Percentiles rank a stretch among this genome's conserved stretches.
These are phyloP conservation scores for Epichloe gansuensis DNA, from an alignment of 2,329 filamentous ascomycete species.

Conservation along the genomic window DNA sequence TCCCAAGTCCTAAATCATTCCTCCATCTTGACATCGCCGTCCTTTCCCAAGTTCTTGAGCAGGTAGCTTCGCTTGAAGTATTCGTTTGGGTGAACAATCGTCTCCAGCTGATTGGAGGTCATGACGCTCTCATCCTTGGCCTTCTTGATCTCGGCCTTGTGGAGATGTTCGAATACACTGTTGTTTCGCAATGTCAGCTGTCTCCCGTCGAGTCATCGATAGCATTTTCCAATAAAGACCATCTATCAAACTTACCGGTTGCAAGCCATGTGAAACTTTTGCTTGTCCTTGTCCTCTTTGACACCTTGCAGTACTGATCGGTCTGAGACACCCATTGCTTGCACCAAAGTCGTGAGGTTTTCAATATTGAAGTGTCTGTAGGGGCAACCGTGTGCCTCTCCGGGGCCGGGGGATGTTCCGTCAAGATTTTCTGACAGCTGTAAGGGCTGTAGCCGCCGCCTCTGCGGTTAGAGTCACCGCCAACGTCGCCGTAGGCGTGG, in stretches of 20 bases:
- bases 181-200: neutral
- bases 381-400: constrained; percentile 90
- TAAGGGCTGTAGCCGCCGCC: constrained; percentile 82
- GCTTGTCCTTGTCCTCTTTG: constrained; percentile 77
- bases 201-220: too few species aligned
- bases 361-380: constrained; percentile 87
- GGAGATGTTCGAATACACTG: constrained; percentile 77
- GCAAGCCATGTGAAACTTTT: constrained; percentile 88
- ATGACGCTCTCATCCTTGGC: constrained; percentile 64
- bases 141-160: constrained; percentile 66
- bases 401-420: constrained; percentile 77
- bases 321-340: constrained; percentile 69
- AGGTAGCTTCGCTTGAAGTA: constrained; percentile 94
- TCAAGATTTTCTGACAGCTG: constrained; percentile 90
- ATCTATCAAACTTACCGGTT: constrained; percentile 49
- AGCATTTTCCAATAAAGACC: too few species aligned
- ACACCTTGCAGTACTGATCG: constrained; percentile 67
- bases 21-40: constrained; percentile 46
- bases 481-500: constrained; percentile 91
- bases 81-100: constrained; percentile 92
- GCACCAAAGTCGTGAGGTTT: constrained; percentile 66
- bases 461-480: constrained; percentile 78
- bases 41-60: constrained; percentile 62
- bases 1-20: constrained; percentile 21
- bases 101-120: constrained; percentile 71